phyloP scores from a whole-genome alignment of 352 stramenopile genomes.

The Globisporangium sylvaticum region DNA sequence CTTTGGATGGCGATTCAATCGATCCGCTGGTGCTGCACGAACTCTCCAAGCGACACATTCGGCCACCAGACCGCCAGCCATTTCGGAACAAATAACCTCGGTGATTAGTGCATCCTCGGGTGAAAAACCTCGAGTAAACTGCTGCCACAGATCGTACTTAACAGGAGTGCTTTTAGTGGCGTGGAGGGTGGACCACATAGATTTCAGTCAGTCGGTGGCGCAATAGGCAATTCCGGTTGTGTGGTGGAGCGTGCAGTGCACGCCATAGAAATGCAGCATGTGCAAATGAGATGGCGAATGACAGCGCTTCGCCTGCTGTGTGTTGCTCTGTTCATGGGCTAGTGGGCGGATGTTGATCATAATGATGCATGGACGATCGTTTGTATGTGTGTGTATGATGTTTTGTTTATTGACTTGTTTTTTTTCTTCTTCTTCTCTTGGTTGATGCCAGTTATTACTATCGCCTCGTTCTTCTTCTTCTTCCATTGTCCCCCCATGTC shows the following conservation, averaged over 20 bases:
- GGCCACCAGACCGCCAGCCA: constrained; percentile 7
- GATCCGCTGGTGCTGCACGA: constrained; percentile 1
- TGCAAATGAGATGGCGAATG: not conserved
- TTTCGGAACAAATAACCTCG: not conserved
- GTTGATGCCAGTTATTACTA: not conserved
- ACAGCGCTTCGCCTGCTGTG: too few relatives aligned
- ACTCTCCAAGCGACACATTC: constrained; percentile 9
- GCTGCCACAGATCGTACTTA: not conserved
- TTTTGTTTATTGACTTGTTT: not conserved
- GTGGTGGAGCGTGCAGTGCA: not conserved
- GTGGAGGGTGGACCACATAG: too few relatives aligned
- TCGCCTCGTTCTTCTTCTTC: constrained; percentile 1
- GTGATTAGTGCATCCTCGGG: not conserved
- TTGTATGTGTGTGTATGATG: constrained; percentile 1
- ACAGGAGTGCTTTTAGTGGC: not conserved
- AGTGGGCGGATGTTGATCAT: not conserved
- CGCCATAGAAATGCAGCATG: constrained; percentile 5
- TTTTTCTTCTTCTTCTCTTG: not conserved
- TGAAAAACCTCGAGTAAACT: not conserved
- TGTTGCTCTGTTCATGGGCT: not conserved
- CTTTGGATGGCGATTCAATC: not conserved
- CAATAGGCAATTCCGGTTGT: not conserved
- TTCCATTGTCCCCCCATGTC: constrained; percentile 1
- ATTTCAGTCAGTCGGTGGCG: not conserved
- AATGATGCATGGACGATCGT: too few relatives aligned